Evolutionary conservation across 1,284 basidiomycete genomes (phyloP).

Genomic region (Paramarasmius palmivorus): DNA sequence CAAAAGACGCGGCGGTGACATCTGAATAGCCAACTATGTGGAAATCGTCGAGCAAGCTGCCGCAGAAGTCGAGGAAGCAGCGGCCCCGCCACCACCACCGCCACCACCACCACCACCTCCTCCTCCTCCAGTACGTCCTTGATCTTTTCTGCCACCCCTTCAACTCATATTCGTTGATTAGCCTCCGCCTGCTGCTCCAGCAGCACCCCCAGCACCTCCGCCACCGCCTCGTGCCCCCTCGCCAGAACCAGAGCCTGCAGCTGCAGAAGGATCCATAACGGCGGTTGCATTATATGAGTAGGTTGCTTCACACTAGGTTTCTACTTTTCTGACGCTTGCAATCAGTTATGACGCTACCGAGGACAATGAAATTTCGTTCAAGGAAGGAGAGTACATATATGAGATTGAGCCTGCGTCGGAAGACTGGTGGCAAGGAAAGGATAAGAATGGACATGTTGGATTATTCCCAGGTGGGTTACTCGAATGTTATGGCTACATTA

Average conservation of each 20-base stretch:
- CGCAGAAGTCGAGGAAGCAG: constrained; percentile 34
- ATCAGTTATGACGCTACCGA: constrained; percentile 81
- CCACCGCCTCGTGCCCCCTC: constrained; percentile 29
- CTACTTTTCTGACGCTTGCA: background rate
- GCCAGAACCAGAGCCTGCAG: constrained; percentile 45
- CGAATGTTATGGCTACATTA: constrained; percentile 2
- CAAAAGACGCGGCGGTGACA: background rate
- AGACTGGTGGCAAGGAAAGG: constrained; percentile 89
- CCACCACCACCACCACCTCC: constrained; percentile 43
- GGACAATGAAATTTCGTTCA: constrained; percentile 87
- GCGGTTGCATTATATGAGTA: constrained; percentile 81
- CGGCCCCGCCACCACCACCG: constrained; percentile 24
- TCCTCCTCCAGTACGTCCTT: constrained; percentile 38
- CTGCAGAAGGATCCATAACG: constrained; percentile 52
- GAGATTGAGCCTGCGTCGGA: constrained; percentile 75
- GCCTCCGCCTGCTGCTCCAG: constrained; percentile 38
- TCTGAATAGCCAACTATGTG: constrained; percentile 74
- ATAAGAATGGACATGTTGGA: constrained; percentile 62
- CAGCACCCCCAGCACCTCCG: constrained; percentile 42
- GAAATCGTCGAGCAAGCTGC: constrained; percentile 57
- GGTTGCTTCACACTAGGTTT: constrained; percentile 31
- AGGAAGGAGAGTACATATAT: constrained; percentile 76
- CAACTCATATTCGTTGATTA: constrained; percentile 6
- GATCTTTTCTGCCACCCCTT: constrained; percentile 1
- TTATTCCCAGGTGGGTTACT: constrained; percentile 78